Evolutionary conservation across 345 rosid species (phyloP), one percentile per base, ranked within the genome.

Genomic region (Aquilaria yunnanensis): DNA sequence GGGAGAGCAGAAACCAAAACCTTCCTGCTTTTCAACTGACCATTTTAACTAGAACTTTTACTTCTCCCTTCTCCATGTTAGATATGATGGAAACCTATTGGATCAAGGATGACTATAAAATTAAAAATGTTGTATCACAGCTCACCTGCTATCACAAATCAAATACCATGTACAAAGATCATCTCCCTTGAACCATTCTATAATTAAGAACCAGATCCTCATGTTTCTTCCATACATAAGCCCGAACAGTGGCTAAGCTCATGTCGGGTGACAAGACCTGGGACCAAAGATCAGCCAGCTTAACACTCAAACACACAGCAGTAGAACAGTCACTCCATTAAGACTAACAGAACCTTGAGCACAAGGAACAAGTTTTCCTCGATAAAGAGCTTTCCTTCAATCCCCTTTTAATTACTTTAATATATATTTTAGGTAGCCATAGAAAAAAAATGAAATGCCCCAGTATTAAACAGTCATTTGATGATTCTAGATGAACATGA

Each of bases 161-260:
- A 49, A 23, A 56, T 14, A 37, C 43, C 3, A 37, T 37, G 5
- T 9, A 5, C 8, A 9, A 49, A n/a, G 47, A 67, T 89, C 86
- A 95, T 80, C 87, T 89, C 72, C 86, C 84, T 67, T 83, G 82
- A 63, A 71, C 78, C 61, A 90, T 77, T 79, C 96, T 80, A 76
- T 89, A 95, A 75, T 87, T 89, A 47, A 95, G 98, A 70, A 91
- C 75, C 76, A 95, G 76, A 77, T 95, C 99, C 70, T 95, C 98
- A 1, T 90, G 80, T 81, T 89, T 95, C 85, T 95, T 95, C 99
- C 99, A 95, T 61, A 95, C 60, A 65, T 95, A 95, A 56, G 97
- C 78, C 59, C 93, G 80, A 49, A 89, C 96, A 3, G 98, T 91
- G 55, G 99, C 98, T 75, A 95, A 76, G 80, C 99, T 95, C 99